Conservation (phyloP, 768 basidiomycete species). For the Leccinum incarnatum region DNA sequence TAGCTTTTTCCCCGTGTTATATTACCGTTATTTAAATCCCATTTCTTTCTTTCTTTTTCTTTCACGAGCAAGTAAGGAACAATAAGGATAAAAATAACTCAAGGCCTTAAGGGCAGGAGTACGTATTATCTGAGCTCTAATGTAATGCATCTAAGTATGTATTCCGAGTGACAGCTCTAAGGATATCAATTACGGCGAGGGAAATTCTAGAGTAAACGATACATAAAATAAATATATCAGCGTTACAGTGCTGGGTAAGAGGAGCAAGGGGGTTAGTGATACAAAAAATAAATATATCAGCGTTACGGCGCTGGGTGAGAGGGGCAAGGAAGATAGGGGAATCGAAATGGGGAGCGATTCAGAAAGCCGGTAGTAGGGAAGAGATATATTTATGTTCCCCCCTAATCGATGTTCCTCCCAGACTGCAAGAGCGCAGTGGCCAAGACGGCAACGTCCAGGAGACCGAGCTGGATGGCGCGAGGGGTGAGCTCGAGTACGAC, state of each 20-base stretch:
- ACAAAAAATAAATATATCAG: not conserved
- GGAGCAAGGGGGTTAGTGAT: too few relatives aligned
- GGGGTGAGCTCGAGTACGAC: constrained; percentile 55
- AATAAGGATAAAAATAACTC: not conserved
- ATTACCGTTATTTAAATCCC: constrained; percentile 20
- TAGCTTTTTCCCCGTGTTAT: constrained; percentile 3
- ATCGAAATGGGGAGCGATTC: not conserved
- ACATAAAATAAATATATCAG: too few relatives aligned
- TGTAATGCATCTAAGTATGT: not conserved
- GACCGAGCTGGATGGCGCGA: constrained; percentile 51
- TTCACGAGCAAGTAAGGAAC: not conserved
- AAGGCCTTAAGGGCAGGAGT: too few relatives aligned
- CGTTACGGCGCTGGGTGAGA: not conserved
- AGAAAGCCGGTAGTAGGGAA: not conserved
- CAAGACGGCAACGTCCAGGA: constrained; percentile 51
- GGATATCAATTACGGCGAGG: not conserved
- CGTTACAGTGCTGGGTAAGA: too few relatives aligned
- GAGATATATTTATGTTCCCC: not conserved
- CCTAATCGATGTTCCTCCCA: constrained; percentile 60
- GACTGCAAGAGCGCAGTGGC: constrained; percentile 56
- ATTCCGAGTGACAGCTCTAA: not conserved
- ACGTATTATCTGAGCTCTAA: not conserved
- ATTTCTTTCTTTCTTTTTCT: not conserved
- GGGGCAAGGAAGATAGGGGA: too few relatives aligned
- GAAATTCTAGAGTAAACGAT: not conserved